Conservation (phyloP, 2,329 filamentous ascomycete species). For the Sclerotinia spermophila region DNA sequence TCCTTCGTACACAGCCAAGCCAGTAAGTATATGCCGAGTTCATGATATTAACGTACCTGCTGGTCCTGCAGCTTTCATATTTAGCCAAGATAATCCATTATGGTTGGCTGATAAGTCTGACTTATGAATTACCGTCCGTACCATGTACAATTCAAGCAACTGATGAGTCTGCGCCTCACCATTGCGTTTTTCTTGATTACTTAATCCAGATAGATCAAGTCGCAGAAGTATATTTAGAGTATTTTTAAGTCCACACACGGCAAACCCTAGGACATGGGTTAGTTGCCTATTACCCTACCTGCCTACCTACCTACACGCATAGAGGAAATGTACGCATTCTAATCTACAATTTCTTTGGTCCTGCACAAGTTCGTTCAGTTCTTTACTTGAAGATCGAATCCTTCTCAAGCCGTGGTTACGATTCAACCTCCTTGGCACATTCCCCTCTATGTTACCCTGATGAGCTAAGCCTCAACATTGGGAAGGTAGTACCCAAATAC, state of each 20-base stretch:
- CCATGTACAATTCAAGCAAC: background rate
- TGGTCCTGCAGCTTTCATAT: conserved; percentile 11
- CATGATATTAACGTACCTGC: background rate
- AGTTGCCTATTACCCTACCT: background rate
- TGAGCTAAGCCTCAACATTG: background rate
- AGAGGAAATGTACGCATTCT: background rate
- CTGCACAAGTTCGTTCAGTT: background rate
- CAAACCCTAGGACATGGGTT: background rate
- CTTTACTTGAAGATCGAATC: background rate
- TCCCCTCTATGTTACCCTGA: background rate
- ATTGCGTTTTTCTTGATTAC: background rate
- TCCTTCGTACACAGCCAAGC: background rate
- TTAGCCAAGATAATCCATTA: background rate
- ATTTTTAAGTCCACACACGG: background rate
- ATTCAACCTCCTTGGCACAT: background rate
- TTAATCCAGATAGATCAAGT: background rate
- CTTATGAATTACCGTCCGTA: background rate
- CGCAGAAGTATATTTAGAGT: conserved; percentile 3
- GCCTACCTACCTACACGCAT: background rate
- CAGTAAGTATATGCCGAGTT: background rate
- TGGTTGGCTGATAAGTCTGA: background rate
- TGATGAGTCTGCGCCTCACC: conserved; percentile 1
- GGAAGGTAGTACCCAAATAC: background rate
- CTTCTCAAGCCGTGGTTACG: background rate
- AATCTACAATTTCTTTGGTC: background rate